phyloP scores from a whole-genome alignment of 768 basidiomycete genomes.

The Mycena metata region DNA sequence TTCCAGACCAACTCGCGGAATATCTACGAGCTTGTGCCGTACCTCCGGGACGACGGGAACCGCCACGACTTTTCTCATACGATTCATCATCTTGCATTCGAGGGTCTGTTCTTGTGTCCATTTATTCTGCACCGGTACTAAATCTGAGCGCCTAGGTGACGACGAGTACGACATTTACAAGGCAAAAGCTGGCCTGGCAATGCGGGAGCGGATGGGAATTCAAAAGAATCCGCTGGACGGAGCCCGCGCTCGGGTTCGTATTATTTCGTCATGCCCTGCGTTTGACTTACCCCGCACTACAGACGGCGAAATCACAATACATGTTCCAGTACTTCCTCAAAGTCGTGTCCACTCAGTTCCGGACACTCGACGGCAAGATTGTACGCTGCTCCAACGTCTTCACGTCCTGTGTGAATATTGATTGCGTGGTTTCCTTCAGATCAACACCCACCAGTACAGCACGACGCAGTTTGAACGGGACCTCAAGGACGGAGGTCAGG shows the following conservation, averaged over 20 bases:
- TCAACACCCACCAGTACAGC: slow-evolving; percentile 95
- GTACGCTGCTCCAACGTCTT: slow-evolving; percentile 55
- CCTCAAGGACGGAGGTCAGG: slow-evolving; percentile 70
- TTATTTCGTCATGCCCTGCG: background rate
- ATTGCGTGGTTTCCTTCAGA: slow-evolving; percentile 51
- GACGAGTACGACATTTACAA: slow-evolving; percentile 85
- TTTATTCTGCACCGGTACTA: background rate
- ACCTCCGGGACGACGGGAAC: slow-evolving; percentile 88
- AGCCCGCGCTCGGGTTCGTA: slow-evolving; percentile 67
- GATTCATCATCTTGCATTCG: slow-evolving; percentile 86
- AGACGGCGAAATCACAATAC: slow-evolving; percentile 86
- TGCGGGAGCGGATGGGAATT: slow-evolving; percentile 83
- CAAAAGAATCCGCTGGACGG: slow-evolving; percentile 82
- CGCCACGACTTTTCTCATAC: slow-evolving; percentile 95
- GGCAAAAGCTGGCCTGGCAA: slow-evolving; percentile 67
- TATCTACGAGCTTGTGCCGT: slow-evolving; percentile 93
- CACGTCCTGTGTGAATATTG: background rate
- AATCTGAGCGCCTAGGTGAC: slow-evolving; percentile 61
- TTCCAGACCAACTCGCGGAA: slow-evolving; percentile 89
- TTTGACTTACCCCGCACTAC: slow-evolving; percentile 17
- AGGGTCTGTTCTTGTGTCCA: slow-evolving; percentile 51
- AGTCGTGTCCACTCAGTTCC: slow-evolving; percentile 96
- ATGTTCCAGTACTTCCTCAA: slow-evolving; percentile 99
- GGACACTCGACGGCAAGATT: slow-evolving; percentile 79
- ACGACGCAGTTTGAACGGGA: slow-evolving; percentile 97